Percentiles rank a stretch among this genome's conserved stretches.
Evolutionary conservation across 257 asterid genomes (phyloP).

Genomic region (Avicennia marina): DNA sequence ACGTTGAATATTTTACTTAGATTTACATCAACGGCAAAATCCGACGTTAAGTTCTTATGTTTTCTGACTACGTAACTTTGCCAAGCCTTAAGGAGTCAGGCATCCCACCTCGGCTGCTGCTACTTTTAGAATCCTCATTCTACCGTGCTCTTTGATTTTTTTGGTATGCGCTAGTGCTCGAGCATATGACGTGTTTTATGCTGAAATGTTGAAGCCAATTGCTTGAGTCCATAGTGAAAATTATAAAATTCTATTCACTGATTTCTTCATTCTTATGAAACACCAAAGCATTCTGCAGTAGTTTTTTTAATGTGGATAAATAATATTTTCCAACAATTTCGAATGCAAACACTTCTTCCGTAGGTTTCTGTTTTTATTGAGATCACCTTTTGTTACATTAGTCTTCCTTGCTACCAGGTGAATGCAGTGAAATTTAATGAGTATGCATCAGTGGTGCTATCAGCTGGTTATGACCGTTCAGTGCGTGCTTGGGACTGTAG

Average conservation of each 20-base stretch:
- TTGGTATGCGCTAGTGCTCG: background rate
- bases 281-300: no score
- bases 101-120: background rate
- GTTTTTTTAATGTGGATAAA: no score
- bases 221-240: no score
- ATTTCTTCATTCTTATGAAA: no score
- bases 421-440: constrained; percentile 92
- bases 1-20: background rate
- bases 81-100: background rate
- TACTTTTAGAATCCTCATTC: constrained; percentile 1
- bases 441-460: constrained; percentile 66
- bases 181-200: background rate
- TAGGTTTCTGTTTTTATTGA: background rate
- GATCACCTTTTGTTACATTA: background rate
- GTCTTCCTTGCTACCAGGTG: constrained; percentile 44
- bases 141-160: background rate
- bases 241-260: no score
- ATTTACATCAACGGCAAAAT: background rate
- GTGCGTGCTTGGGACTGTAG: constrained; percentile 96
- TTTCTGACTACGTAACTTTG: background rate
- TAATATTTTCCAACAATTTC: background rate
- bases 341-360: background rate
- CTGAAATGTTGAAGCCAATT: constrained; percentile 4
- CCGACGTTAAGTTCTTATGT: background rate
- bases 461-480: constrained; percentile 95